Evolutionary conservation across 1,284 basidiomycete genomes (phyloP).

Genomic region (Ustilago crameri): DNA sequence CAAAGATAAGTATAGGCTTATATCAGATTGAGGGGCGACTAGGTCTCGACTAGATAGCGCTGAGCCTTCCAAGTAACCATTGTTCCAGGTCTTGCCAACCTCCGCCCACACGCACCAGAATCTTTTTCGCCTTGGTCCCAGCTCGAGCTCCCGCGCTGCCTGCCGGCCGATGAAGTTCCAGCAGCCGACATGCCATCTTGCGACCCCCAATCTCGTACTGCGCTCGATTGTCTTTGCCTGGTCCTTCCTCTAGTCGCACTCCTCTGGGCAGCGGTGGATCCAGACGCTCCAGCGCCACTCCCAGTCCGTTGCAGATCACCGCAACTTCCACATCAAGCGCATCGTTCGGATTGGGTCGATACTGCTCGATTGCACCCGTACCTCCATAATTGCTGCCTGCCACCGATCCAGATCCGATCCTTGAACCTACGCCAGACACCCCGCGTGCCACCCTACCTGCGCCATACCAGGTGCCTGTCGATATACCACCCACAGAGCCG

Average conservation of each 20-base stretch:
- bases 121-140: slow-evolving; percentile 56
- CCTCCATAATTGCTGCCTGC: slow-evolving; percentile 40
- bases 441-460: slow-evolving; percentile 21
- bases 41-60: slow-evolving; percentile 12
- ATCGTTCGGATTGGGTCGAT: slow-evolving; percentile 80
- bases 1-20: too few relatives aligned
- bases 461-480: slow-evolving; percentile 42
- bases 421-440: slow-evolving; percentile 24
- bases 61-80: slow-evolving; percentile 72
- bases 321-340: slow-evolving; percentile 84
- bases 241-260: slow-evolving; percentile 72
- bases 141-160: slow-evolving; percentile 48
- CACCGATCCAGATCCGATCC: slow-evolving; percentile 34
- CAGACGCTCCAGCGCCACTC: slow-evolving; percentile 79
- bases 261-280: slow-evolving; percentile 77
- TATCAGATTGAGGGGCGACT: too few relatives aligned
- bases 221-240: slow-evolving; percentile 81
- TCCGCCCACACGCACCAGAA: slow-evolving; percentile 64
- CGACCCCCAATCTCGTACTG: slow-evolving; percentile 78
- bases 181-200: slow-evolving; percentile 80
- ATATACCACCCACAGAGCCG: slow-evolving; percentile 45
- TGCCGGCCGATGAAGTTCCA: slow-evolving; percentile 72
- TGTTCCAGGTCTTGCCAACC: slow-evolving; percentile 87
- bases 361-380: slow-evolving; percentile 69
- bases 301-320: slow-evolving; percentile 77